phyloP scores from a whole-genome alignment of 2,329 filamentous ascomycete genomes.

The Botryotinia convoluta region DNA sequence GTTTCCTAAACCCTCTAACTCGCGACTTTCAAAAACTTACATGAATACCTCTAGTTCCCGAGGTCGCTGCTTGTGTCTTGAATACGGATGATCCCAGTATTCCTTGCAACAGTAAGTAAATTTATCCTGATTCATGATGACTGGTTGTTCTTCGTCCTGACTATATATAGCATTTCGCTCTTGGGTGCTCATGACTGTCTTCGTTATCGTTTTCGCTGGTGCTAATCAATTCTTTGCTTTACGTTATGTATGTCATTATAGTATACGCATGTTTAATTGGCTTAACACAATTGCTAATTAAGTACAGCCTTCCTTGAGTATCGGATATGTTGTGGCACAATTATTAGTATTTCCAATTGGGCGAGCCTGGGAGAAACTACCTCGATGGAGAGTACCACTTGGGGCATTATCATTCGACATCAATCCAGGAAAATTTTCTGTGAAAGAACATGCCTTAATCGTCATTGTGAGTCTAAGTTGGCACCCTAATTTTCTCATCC shows the following conservation, averaged over 20 bases:
- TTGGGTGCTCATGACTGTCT: slow-evolving; percentile 57
- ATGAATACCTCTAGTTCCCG: background rate
- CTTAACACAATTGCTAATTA: background rate
- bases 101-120: background rate
- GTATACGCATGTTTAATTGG: background rate
- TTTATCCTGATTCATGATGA: too few relatives aligned
- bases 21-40: background rate
- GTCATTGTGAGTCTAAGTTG: slow-evolving; percentile 44
- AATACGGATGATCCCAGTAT: slow-evolving; percentile 6
- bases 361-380: slow-evolving; percentile 48
- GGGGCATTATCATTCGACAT: slow-evolving; percentile 39
- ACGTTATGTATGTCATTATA: slow-evolving; percentile 11
- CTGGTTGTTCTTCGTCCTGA: background rate
- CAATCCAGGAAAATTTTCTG: slow-evolving; percentile 61
- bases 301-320: slow-evolving; percentile 23
- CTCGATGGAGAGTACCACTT: slow-evolving; percentile 49
- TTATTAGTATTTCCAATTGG: slow-evolving; percentile 45
- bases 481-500: background rate
- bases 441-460: slow-evolving; percentile 66
- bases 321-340: slow-evolving; percentile 29
- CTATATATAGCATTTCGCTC: slow-evolving; percentile 48
- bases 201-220: slow-evolving; percentile 22
- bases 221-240: slow-evolving; percentile 30
- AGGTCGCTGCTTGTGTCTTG: slow-evolving; percentile 5
- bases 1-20: background rate